Percentiles rank a stretch among this genome's conserved stretches.
phyloP scores from a whole-genome alignment of 331 rosid genomes.

The Dryas integrifolia region DNA sequence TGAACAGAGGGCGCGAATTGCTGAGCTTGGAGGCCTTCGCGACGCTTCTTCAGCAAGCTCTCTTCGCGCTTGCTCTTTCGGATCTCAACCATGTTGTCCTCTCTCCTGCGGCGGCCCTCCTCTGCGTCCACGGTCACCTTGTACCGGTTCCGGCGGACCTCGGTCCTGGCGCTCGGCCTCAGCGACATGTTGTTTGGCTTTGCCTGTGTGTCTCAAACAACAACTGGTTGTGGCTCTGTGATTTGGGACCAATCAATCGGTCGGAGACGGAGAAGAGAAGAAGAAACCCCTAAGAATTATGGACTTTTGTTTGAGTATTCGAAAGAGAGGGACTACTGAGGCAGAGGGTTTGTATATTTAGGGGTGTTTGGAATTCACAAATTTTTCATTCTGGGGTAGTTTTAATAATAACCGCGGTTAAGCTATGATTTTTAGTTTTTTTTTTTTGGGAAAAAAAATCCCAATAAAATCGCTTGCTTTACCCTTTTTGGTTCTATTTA shows the following conservation, averaged over 20 bases:
- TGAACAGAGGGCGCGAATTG: constrained; percentile 51
- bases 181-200: constrained; percentile 52
- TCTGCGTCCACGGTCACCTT: constrained; percentile 91
- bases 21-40: constrained; percentile 78
- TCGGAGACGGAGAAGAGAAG: not conserved
- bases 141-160: constrained; percentile 92
- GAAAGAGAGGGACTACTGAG: not conserved
- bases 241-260: not conserved
- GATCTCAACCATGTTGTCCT: constrained; percentile 92
- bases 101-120: constrained; percentile 85
- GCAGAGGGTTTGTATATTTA: constrained; percentile 1
- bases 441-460: no score
- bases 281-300: not conserved
- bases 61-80: constrained; percentile 92
- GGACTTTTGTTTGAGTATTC: not conserved
- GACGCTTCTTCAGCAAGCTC: constrained; percentile 82
- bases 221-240: not conserved
- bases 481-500: no score
- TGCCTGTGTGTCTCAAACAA: constrained; percentile 1
- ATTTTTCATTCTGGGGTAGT: no score
- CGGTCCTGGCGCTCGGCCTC: constrained; percentile 78
- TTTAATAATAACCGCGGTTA: no score
- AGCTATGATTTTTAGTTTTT: no score
- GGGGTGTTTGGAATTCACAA: not conserved
- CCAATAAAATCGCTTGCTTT: no score